Percentiles rank a stretch among this genome's conserved stretches.
phyloP scores from a whole-genome alignment of 148 eudicot species.

The Rhododendron ferrugineum region DNA sequence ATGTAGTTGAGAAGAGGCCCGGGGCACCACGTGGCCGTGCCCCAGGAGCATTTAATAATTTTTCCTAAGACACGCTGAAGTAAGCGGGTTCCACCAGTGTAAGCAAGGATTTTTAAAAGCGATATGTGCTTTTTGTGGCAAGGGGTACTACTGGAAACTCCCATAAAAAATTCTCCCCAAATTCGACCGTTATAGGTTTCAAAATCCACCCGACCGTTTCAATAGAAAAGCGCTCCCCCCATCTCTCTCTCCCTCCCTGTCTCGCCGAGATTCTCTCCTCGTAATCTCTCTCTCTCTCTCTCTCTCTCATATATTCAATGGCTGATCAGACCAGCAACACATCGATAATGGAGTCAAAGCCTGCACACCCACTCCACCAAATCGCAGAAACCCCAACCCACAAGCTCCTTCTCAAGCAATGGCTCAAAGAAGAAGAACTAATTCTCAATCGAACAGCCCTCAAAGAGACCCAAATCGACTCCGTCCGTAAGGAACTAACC shows the following conservation, averaged over 20 bases:
- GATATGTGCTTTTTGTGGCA: no score
- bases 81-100: no score
- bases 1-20: no score
- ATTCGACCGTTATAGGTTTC: conserved; percentile 20
- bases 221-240: conserved; percentile 9
- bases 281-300: neutral
- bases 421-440: conserved; percentile 79
- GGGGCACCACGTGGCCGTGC: no score
- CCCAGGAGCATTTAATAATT: no score
- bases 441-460: conserved; percentile 51
- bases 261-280: neutral
- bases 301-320: conserved; percentile 2
- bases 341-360: conserved; percentile 32
- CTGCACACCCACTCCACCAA: conserved; percentile 68
- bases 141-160: no score
- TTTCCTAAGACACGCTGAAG: no score
- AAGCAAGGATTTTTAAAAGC: no score
- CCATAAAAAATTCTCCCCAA: neutral
- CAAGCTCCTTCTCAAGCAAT: conserved; percentile 79
- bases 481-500: conserved; percentile 51
- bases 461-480: conserved; percentile 73
- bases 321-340: conserved; percentile 17
- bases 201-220: conserved; percentile 12
- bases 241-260: neutral
- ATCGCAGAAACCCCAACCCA: conserved; percentile 72